Evolutionary conservation across 768 basidiomycete genomes (phyloP).

Genomic region (Strobilomyces echinocephalus): DNA sequence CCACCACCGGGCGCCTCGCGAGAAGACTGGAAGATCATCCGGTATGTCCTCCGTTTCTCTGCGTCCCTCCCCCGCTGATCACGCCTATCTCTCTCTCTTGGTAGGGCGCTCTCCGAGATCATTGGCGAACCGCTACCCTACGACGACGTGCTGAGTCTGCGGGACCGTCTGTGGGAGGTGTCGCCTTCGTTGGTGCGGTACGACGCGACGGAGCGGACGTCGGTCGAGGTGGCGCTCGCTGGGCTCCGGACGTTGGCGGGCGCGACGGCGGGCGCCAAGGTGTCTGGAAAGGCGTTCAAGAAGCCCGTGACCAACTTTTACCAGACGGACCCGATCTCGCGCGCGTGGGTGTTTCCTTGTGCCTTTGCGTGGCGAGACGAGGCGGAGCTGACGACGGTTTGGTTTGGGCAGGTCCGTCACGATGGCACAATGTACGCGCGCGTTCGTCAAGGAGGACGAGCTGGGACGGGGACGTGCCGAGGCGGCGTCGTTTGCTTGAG

Average conservation of each 20-base stretch:
- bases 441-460: slow-evolving; percentile 61
- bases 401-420: slow-evolving; percentile 65
- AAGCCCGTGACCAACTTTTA: slow-evolving; percentile 92
- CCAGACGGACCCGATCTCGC: slow-evolving; percentile 90
- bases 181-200: slow-evolving; percentile 86
- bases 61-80: background rate
- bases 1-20: slow-evolving; percentile 90
- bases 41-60: slow-evolving; percentile 40
- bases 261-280: slow-evolving; percentile 50
- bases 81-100: too few species aligned
- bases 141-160: slow-evolving; percentile 75
- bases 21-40: slow-evolving; percentile 97
- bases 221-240: slow-evolving; percentile 60
- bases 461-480: background rate
- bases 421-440: slow-evolving; percentile 90
- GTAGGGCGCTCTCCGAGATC: slow-evolving; percentile 84
- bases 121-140: slow-evolving; percentile 81
- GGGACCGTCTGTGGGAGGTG: slow-evolving; percentile 91
- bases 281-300: slow-evolving; percentile 56
- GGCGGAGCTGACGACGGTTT: background rate
- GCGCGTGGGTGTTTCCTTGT: slow-evolving; percentile 62
- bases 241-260: slow-evolving; percentile 61
- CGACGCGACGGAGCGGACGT: slow-evolving; percentile 74
- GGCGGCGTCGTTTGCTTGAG: slow-evolving; percentile 15
- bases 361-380: background rate